Conservation (phyloP, 2,329 filamentous ascomycete species). For the Fusarium nisikadoi region DNA sequence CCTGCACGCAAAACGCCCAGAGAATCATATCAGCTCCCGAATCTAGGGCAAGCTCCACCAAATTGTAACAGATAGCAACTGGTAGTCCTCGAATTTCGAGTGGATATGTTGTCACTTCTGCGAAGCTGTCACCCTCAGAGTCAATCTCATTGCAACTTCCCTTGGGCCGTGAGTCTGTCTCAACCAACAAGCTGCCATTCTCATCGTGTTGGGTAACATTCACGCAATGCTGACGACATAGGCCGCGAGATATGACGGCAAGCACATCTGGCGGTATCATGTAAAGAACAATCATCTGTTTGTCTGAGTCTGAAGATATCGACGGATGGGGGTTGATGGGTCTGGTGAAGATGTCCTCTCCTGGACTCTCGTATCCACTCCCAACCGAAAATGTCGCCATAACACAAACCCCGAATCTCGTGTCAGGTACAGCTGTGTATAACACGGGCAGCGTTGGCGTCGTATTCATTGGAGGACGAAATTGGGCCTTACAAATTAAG, state of each 20-base stretch:
- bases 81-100: slow-evolving; percentile 47
- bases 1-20: slow-evolving; percentile 51
- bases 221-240: slow-evolving; percentile 10
- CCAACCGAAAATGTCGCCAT: slow-evolving; percentile 62
- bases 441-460: slow-evolving; percentile 55
- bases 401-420: slow-evolving; percentile 66
- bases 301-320: slow-evolving; percentile 25
- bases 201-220: slow-evolving; percentile 6
- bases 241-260: slow-evolving; percentile 46
- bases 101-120: slow-evolving; percentile 38
- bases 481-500: slow-evolving; percentile 68
- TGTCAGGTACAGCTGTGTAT: slow-evolving; percentile 67
- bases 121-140: slow-evolving; percentile 26
- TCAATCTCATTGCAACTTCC: slow-evolving; percentile 38
- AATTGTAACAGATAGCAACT: slow-evolving; percentile 46
- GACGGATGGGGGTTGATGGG: slow-evolving; percentile 5
- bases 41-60: slow-evolving; percentile 49
- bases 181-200: slow-evolving; percentile 15
- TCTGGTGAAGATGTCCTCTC: slow-evolving; percentile 1
- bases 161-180: slow-evolving; percentile 34
- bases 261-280: slow-evolving; percentile 69
- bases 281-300: slow-evolving; percentile 65
- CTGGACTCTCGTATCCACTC: slow-evolving; percentile 24
- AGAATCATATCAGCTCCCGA: slow-evolving; percentile 49
- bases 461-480: slow-evolving; percentile 50